These are phyloP conservation scores for Hypoxylon lienhwacheense DNA, from an alignment of 495 filamentous ascomycete genomes.

Conservation along the genomic window DNA sequence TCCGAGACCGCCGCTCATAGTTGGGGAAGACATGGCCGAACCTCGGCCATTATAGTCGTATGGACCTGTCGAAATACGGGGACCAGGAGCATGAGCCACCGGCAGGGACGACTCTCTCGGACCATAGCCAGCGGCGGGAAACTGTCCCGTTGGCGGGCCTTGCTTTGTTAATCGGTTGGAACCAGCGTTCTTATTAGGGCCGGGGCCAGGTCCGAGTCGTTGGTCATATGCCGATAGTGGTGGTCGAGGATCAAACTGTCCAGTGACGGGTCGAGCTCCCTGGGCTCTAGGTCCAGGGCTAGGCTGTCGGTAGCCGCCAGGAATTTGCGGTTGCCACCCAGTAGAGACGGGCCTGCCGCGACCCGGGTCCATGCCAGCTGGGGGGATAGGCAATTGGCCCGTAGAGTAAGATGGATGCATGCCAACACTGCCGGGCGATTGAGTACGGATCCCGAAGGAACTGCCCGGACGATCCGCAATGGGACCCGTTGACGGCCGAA, in stretches of 20 bases:
- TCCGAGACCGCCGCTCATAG: conserved; percentile 35
- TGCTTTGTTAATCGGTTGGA: conserved; percentile 46
- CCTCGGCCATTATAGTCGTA: conserved; percentile 20
- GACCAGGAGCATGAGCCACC: conserved; percentile 25
- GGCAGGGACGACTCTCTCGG: conserved; percentile 35
- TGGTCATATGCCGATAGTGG: conserved; percentile 24
- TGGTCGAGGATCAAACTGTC: conserved; percentile 33
- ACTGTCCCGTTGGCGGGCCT: conserved; percentile 36
- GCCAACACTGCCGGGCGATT: conserved; percentile 25
- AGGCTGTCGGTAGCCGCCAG: conserved; percentile 46
- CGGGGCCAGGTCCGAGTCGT: conserved; percentile 22
- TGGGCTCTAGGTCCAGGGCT: conserved; percentile 39
- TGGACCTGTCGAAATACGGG: conserved; percentile 27
- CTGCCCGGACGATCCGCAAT: conserved; percentile 62
- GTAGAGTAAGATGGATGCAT: conserved; percentile 26
- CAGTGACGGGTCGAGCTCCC: conserved; percentile 30
- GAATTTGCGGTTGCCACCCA: conserved; percentile 51
- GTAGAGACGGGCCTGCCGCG: conserved; percentile 38
- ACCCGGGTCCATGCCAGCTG: conserved; percentile 36
- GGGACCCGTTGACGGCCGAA: conserved; percentile 45
- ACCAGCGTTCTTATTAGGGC: conserved; percentile 15
- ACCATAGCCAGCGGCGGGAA: conserved; percentile 27
- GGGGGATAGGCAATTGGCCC: conserved; percentile 37
- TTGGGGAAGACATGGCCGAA: conserved; percentile 18
- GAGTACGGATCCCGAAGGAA: conserved; percentile 65